Base-by-base conservation (phyloP, 768 basidiomycete species). In the Tulasnella sp. region DNA sequence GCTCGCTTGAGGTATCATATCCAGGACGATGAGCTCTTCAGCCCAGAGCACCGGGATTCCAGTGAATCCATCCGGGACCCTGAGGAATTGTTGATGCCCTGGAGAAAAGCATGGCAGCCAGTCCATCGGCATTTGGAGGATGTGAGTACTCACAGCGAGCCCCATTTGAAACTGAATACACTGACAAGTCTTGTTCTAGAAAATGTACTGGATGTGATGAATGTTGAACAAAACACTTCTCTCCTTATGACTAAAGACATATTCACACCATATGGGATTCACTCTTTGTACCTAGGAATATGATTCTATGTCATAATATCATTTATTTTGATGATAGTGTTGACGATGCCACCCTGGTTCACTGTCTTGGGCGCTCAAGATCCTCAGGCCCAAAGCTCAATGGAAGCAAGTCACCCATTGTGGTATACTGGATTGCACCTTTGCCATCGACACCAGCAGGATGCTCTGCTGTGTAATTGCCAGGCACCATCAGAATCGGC, bases 321-420 rank as follows among this genome's bases (percentile, higher is more conserved):
- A n/a, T n/a, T n/a, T n/a, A n/a, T n/a, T n/a, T n/a, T n/a, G n/a
- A n/a, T 38, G 34, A 15, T 7, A 38, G 5, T 5, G 15, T 5
- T 38, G 15, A 38, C 34, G 15, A 15, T 5, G 5, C 34, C 34
- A 38, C 15, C 34, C 34, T 7, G 34, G 5, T 38, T 38, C 15
- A 38, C 15, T 38, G 7, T 30, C 51, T 53, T 1, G 51, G 30
- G 5, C 51, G 51, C 26, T 84, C 80, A 66, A 90, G 67, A n/a
- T 90, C 76, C 67, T 84, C 90, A 1, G 92, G 92, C 0, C 92
- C 92, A 72, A 95, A 95, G 67, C 88, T 88, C 72, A 85, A 76
- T 0, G 92, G 92, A 51, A 96, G 74, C 52, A 95, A 72, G 63
- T 83, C 81, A 3, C 73, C 86, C 24, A 94, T 71, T 2, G 83